Evolutionary conservation across 345 rosid species (phyloP).

Genomic region (Anastatica hierochuntica): DNA sequence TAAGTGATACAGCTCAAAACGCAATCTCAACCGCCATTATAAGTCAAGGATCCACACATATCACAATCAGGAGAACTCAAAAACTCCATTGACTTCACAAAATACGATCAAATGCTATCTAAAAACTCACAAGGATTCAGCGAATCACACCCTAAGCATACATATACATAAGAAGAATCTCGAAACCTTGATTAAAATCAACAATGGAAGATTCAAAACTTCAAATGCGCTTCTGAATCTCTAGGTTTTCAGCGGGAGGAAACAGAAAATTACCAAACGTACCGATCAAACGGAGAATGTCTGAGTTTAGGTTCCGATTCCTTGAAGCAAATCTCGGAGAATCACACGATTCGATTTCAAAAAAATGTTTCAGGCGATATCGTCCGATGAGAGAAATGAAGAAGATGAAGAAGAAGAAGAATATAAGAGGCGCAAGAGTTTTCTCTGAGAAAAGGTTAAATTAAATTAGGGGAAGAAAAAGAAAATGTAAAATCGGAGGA

Average conservation of each 20-base stretch:
- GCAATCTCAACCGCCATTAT: background rate
- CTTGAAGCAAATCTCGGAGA: background rate
- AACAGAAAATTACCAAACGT: slow-evolving; percentile 2
- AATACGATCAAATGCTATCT: too few relatives aligned
- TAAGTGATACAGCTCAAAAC: background rate
- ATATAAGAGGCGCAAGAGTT: background rate
- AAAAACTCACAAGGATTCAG: too few relatives aligned
- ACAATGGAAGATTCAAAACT: background rate
- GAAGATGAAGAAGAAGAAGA: background rate
- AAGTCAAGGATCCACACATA: slow-evolving; percentile 14
- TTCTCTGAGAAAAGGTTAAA: slow-evolving; percentile 10
- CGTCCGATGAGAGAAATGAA: slow-evolving; percentile 10
- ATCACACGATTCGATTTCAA: too few relatives aligned
- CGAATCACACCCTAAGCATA: slow-evolving; percentile 4
- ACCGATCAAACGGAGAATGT: slow-evolving; percentile 10
- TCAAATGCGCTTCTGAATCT: background rate
- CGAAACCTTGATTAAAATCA: background rate
- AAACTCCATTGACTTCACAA: slow-evolving; percentile 8
- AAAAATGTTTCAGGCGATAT: background rate
- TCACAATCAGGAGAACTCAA: background rate
- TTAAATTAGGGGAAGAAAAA: background rate
- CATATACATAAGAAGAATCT: background rate
- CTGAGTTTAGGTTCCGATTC: slow-evolving; percentile 11
- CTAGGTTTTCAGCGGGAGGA: background rate
- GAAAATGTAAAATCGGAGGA: background rate